Base-by-base conservation (phyloP, 495 filamentous ascomycete species). In the Neurospora sp. region DNA sequence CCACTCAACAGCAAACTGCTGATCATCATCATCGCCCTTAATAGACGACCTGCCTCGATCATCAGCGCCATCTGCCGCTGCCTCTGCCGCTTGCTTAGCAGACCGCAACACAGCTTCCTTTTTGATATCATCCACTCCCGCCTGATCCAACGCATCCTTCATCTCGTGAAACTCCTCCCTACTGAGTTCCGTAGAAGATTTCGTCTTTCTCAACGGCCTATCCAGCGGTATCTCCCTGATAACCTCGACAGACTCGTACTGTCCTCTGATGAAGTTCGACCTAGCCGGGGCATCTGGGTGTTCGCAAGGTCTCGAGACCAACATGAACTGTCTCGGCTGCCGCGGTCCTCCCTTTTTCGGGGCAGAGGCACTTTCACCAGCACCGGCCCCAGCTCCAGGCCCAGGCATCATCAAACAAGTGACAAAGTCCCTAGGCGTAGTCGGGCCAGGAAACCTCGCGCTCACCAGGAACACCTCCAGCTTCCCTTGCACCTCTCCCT, bases 181-280 rank as follows among this genome's bases (percentile, higher is more conserved):
- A 37, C 73, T 72, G 7, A 81, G 38, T 35, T 83, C 81, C 31
- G 80, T 61, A 14, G 81, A 82, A 16, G 83, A 81, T 38, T 76
- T 71, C 14, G 75, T 72, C 70, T 75, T 80, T 70, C 76, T 75
- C 16, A 78, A 78, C 8, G 79, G 75, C 71, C 78, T 81, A 1
- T 85, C 82, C 10, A 83, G 71, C 1, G 89, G 90, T 38, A 97
- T 85, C 82, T 98, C 96, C 48, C 96, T 86, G 70, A 98, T 92
- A 71, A 97, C 87, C 80, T 98, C 95, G 31, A 98, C 91, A 16
- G 91, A 94, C 83, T 98, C 94, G 80, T 97, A 98, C 72, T 91
- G 84, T 0, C 94, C 96, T 18, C 94, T 85, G 70, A 97, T 90
- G 76, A 91, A 94, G 10, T 91, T 91, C 72, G 88, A 79, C 22